phyloP scores from a whole-genome alignment of 1,284 basidiomycete genomes.

The Ganoderma lingzhi region DNA sequence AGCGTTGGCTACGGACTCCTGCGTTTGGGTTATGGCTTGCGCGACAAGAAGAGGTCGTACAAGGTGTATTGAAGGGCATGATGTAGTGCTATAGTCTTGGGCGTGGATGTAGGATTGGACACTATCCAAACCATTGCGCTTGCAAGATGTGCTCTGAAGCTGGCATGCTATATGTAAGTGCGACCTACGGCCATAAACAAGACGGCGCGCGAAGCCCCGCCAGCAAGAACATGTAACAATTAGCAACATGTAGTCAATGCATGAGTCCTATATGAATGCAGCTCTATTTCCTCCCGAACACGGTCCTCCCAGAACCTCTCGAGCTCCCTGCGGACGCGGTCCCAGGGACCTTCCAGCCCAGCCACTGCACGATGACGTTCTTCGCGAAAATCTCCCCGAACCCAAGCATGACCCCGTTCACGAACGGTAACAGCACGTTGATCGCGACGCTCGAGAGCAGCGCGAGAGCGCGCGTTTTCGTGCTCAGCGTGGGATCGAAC shows the following conservation, averaged over 20 bases:
- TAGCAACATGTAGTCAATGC: constrained; percentile 19
- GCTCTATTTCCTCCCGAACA: constrained; percentile 38
- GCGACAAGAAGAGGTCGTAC: constrained; percentile 74
- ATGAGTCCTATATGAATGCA: constrained; percentile 1
- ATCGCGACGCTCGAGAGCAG: constrained; percentile 88
- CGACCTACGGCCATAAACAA: constrained; percentile 2
- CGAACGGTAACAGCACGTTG: constrained; percentile 92
- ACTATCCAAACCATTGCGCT: background rate
- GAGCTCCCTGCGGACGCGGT: constrained; percentile 27
- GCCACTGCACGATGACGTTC: constrained; percentile 79
- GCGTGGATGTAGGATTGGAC: background rate
- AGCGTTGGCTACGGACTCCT: constrained; percentile 74
- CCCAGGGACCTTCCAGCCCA: constrained; percentile 52
- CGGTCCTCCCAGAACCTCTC: constrained; percentile 37
- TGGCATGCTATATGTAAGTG: background rate
- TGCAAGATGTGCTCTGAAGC: background rate
- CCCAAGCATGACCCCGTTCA: constrained; percentile 98
- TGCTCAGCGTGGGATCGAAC: constrained; percentile 74
- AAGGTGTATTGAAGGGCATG: constrained; percentile 51
- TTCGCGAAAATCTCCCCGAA: constrained; percentile 98
- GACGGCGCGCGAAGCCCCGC: constrained; percentile 4
- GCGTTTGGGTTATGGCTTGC: constrained; percentile 82
- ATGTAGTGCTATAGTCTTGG: constrained; percentile 15
- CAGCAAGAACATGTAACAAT: constrained; percentile 12
- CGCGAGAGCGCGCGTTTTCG: constrained; percentile 72